These are phyloP conservation scores for Alternaria angustiovoidea DNA, from an alignment of 2,329 filamentous ascomycete genomes.

Conservation along the genomic window DNA sequence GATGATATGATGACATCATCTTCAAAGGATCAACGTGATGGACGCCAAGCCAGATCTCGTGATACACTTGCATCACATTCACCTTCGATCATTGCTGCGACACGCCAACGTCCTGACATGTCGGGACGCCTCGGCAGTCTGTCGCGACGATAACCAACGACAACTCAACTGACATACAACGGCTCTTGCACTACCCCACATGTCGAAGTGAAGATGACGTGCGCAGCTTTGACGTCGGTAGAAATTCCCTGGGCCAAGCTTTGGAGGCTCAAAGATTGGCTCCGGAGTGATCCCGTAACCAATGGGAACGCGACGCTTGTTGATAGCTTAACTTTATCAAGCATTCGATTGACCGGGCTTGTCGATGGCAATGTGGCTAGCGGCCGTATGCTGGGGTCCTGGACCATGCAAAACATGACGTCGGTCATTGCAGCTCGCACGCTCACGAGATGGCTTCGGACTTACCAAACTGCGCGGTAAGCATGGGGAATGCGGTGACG, in stretches of 20 bases:
- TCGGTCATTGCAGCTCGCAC: not conserved
- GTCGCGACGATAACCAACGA: not conserved
- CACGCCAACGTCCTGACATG: not conserved
- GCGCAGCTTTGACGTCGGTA: constrained; percentile 8
- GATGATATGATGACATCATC: not conserved
- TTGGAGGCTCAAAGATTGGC: constrained; percentile 10
- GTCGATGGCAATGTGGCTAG: constrained; percentile 1
- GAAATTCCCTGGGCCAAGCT: constrained; percentile 6
- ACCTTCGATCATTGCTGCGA: not conserved
- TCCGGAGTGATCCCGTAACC: constrained; percentile 10
- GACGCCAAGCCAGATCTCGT: constrained; percentile 1
- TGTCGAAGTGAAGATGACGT: constrained; percentile 11
- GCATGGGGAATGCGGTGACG: not conserved
- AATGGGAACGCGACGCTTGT: constrained; percentile 8
- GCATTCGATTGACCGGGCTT: constrained; percentile 10
- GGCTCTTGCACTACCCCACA: constrained; percentile 7
- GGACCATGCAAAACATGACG: constrained; percentile 13
- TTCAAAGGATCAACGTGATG: not conserved
- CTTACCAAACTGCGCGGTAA: not conserved
- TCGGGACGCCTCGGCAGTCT: not conserved
- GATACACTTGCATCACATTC: constrained; percentile 7
- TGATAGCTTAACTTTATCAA: constrained; percentile 11
- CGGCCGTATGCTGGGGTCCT: not conserved
- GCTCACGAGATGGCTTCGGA: not conserved
- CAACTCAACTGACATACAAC: not conserved